Evolutionary conservation across 768 basidiomycete genomes (phyloP), one percentile per base, ranked within the genome.

Genomic region (Macrolepiota dolichaula): DNA sequence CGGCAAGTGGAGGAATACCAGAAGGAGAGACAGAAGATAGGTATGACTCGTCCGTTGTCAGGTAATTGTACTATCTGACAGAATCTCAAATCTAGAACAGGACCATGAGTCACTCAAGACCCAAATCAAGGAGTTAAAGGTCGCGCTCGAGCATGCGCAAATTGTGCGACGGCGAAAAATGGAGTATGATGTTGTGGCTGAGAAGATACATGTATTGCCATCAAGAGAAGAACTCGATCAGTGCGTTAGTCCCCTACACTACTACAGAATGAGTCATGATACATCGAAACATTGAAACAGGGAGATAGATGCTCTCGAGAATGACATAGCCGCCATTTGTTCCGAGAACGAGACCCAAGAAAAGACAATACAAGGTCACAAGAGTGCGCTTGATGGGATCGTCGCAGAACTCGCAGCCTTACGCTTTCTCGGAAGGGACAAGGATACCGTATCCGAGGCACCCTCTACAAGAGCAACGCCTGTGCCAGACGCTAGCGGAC

Each of bases 1-100:
- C 80, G 92, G 67, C 91, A 94, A 74, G 92, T 93, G 0, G 86
- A 91, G 67, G 88, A 92, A 70, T 94, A 94, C 69, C 82, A 91
- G 66, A 77, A 81, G 47, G 91, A 92, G 67, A 82, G 83, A 51
- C 80, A 83, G 65, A 74, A 83, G 63, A 90, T 93, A 68, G 90
- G 92, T 90, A 69, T 49, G 84, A 78, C 50, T 64, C 49, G 32
- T 22, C 42, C 6, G 42, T 11, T 49, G 32, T 42, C 54, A 65
- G 17, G 51, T 27, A 54, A 50, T n/a, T 53, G 22, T 59, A 58
- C 57, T 27, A 59, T 42, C 13, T 58, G 51, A 55, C 55, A 55
- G 17, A 17, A n/a, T n/a, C n/a, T 51, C 62, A 11, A 50, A 44
- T 61, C 17, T 62, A 94, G 92, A 88, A 64, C 76, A 84, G 57